Evolutionary conservation across 768 basidiomycete species (phyloP).

Genomic region (Auriscalpium orientale): DNA sequence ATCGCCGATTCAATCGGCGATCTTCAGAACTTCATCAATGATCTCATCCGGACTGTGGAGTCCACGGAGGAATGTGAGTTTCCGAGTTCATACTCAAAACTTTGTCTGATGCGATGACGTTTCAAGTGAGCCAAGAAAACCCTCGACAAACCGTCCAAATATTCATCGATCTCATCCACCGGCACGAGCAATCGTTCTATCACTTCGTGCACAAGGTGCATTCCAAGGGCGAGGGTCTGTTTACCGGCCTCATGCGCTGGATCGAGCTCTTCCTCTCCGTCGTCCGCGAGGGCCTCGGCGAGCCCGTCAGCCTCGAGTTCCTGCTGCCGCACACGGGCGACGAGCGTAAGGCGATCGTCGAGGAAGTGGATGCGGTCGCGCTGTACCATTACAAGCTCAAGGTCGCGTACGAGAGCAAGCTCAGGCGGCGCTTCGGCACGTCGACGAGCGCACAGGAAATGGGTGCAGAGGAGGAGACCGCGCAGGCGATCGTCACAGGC

Average conservation of each 20-base stretch:
- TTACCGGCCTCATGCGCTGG: conserved; percentile 93
- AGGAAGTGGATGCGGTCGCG: conserved; percentile 84
- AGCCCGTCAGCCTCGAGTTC: conserved; percentile 73
- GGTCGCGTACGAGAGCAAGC: conserved; percentile 84
- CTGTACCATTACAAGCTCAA: conserved; percentile 94
- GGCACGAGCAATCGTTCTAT: conserved; percentile 96
- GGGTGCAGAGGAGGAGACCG: conserved; percentile 78
- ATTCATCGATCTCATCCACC: conserved; percentile 87
- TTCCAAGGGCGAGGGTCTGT: conserved; percentile 89
- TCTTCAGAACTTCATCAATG: conserved; percentile 89
- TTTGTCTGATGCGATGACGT: neutral
- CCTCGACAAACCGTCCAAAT: conserved; percentile 82
- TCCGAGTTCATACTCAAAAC: neutral
- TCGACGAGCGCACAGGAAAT: conserved; percentile 39
- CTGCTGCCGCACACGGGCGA: conserved; percentile 76
- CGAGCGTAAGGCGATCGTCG: conserved; percentile 69
- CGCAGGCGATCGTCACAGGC: conserved; percentile 69
- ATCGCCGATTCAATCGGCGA: conserved; percentile 92
- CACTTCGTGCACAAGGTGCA: conserved; percentile 98
- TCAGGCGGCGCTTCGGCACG: conserved; percentile 77
- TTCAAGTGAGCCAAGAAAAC: conserved; percentile 71
- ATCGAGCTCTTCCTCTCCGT: conserved; percentile 90
- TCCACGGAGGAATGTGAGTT: conserved; percentile 79
- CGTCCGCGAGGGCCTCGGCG: conserved; percentile 81
- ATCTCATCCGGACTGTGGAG: conserved; percentile 92